Conservation (phyloP, 1,284 basidiomycete species). For the Xerocomus nothofagi region DNA sequence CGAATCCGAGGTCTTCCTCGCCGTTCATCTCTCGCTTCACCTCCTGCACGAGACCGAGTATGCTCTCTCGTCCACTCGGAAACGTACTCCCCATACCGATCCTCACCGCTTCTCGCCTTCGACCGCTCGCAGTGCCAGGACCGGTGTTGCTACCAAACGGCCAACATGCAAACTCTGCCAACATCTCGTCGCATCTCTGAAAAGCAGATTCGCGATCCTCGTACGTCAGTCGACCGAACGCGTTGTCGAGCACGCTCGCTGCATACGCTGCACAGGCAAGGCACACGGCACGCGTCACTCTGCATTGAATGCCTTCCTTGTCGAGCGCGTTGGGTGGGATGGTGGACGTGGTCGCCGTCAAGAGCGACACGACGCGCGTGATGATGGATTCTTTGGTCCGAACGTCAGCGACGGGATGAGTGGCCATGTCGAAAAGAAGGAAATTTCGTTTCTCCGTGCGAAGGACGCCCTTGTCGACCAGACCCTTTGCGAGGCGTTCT, state of each 20-base stretch:
- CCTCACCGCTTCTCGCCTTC: constrained; percentile 45
- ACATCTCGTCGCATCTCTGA: constrained; percentile 86
- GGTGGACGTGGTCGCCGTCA: constrained; percentile 83
- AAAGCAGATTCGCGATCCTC: constrained; percentile 92
- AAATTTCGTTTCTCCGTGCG: constrained; percentile 97
- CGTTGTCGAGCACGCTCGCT: constrained; percentile 93
- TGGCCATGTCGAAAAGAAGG: constrained; percentile 97
- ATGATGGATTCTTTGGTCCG: constrained; percentile 86
- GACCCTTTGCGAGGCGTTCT: constrained; percentile 93
- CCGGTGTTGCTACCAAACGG: constrained; percentile 68
- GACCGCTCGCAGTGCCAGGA: constrained; percentile 30
- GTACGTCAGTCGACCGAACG: constrained; percentile 82
- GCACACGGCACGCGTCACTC: constrained; percentile 78
- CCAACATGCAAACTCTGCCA: constrained; percentile 88
- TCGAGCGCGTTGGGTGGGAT: constrained; percentile 73
- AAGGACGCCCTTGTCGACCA: constrained; percentile 96
- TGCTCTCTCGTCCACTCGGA: constrained; percentile 63
- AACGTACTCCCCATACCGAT: constrained; percentile 55
- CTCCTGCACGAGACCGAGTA: constrained; percentile 79
- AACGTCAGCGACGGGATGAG: constrained; percentile 91
- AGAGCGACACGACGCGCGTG: constrained; percentile 69
- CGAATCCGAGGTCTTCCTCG: constrained; percentile 80
- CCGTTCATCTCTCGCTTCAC: constrained; percentile 72
- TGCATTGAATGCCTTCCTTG: constrained; percentile 76
- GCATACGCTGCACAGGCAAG: constrained; percentile 89